Evolutionary conservation across 768 basidiomycete species (phyloP).

Genomic region (Macrolepiota fuliginosa): DNA sequence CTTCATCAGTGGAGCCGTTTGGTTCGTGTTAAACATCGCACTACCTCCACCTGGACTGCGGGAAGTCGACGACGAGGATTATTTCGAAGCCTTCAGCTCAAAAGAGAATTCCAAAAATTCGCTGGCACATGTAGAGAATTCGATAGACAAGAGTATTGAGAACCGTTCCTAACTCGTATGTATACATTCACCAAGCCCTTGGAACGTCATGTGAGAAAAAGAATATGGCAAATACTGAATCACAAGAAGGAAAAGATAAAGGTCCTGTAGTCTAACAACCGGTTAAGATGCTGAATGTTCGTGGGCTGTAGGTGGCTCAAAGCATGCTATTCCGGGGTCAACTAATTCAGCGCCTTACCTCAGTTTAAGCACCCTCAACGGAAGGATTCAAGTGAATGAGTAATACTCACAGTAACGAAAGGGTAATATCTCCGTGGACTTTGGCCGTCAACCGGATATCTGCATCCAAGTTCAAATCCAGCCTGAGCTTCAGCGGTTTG

Average conservation of each 20-base stretch:
- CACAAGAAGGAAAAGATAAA: too few relatives aligned
- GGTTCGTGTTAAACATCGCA: slow-evolving; percentile 20
- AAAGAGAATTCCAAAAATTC: background rate
- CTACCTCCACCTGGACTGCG: slow-evolving; percentile 24
- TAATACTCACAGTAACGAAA: slow-evolving; percentile 26
- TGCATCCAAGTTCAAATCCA: slow-evolving; percentile 32
- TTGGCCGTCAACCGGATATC: slow-evolving; percentile 31
- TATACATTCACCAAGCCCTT: background rate
- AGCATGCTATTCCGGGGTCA: background rate
- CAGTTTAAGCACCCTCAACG: slow-evolving; percentile 4
- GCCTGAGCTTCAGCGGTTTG: slow-evolving; percentile 23
- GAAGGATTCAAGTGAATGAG: background rate
- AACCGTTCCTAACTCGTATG: background rate
- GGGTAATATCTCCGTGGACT: slow-evolving; percentile 31
- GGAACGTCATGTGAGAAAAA: too few relatives aligned
- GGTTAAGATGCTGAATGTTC: background rate
- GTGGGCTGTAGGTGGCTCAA: background rate
- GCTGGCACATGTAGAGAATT: background rate
- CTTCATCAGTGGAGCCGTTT: slow-evolving; percentile 21
- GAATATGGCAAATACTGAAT: too few relatives aligned
- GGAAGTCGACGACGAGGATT: slow-evolving; percentile 18
- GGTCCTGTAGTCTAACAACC: too few relatives aligned
- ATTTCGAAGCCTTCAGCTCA: background rate
- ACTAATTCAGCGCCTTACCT: slow-evolving; percentile 12
- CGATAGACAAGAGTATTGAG: background rate